Percentiles rank a stretch among this genome's conserved stretches.
These are phyloP conservation scores for Coccomyxa subellipsoidea DNA, from an alignment of 163 green algal species.

Conservation along the genomic window DNA sequence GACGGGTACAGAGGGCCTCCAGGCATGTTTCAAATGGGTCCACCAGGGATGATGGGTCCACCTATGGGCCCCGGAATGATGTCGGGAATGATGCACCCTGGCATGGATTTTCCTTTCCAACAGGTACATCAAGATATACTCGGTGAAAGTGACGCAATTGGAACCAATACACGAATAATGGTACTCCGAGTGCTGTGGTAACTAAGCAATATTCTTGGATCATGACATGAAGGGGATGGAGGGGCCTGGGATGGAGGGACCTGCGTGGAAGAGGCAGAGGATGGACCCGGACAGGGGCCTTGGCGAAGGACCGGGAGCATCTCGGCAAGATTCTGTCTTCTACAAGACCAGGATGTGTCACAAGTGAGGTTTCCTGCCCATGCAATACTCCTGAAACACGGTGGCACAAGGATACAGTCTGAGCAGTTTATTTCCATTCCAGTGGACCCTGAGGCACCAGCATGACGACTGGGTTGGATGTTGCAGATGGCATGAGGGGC, in stretches of 20 bases:
- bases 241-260: not conserved
- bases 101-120: not conserved
- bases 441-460: not conserved
- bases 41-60: not conserved
- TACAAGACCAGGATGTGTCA: constrained; percentile 32
- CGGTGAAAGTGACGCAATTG: no score
- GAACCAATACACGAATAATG: no score
- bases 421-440: no score
- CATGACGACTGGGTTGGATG: no score
- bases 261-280: not conserved
- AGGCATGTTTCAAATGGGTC: not conserved
- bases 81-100: not conserved
- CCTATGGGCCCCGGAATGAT: not conserved
- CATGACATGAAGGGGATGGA: not conserved
- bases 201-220: no score
- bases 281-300: not conserved
- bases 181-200: no score
- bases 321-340: constrained; percentile 22
- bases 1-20: not conserved
- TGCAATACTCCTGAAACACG: not conserved
- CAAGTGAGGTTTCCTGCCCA: constrained; percentile 15
- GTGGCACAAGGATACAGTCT: not conserved
- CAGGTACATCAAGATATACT: not conserved
- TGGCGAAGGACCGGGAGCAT: not conserved
- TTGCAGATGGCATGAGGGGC: constrained; percentile 25